Percentiles rank a stretch among this genome's conserved stretches.
phyloP scores from a whole-genome alignment of 805 yeast species.

The Yarrowia sp. region DNA sequence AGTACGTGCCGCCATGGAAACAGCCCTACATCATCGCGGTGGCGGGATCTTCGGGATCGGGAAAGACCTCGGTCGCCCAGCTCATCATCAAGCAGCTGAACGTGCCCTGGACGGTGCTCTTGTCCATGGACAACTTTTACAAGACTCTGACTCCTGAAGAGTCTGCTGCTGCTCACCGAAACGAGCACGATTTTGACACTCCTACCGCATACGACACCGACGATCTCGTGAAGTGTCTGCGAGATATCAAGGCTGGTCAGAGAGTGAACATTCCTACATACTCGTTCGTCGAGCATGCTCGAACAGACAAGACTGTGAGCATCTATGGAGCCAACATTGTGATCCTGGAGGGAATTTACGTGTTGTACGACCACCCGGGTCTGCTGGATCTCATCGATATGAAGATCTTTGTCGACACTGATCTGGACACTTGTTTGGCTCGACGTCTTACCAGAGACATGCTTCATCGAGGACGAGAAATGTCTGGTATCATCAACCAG shows the following conservation, averaged over 20 bases:
- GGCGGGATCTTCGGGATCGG: conserved; percentile 88
- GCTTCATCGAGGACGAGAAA: conserved; percentile 82
- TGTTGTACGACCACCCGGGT: conserved; percentile 68
- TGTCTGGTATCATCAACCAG: conserved; percentile 80
- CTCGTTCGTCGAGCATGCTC: conserved; percentile 68
- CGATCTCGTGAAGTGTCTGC: conserved; percentile 66
- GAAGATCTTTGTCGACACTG: conserved; percentile 92
- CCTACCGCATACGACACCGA: conserved; percentile 89
- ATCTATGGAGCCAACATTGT: conserved; percentile 95
- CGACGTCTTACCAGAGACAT: conserved; percentile 88
- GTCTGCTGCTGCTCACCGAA: conserved; percentile 64
- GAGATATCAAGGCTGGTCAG: conserved; percentile 71
- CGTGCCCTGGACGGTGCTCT: conserved; percentile 90
- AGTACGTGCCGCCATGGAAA: conserved; percentile 84
- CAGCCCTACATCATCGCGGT: conserved; percentile 87
- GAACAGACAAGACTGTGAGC: conserved; percentile 69
- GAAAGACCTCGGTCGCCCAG: conserved; percentile 91
- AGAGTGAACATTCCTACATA: conserved; percentile 71
- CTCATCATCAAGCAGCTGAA: conserved; percentile 72
- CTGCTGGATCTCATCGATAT: conserved; percentile 79
- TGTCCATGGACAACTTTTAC: conserved; percentile 92
- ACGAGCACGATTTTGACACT: conserved; percentile 83
- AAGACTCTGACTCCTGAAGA: conserved; percentile 71
- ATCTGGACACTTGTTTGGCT: conserved; percentile 88
- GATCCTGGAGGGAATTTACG: conserved; percentile 89